Evolutionary conservation across 2,329 filamentous ascomycete genomes (phyloP), one percentile per base, ranked within the genome.

Genomic region (Colletotrichum coccodes): DNA sequence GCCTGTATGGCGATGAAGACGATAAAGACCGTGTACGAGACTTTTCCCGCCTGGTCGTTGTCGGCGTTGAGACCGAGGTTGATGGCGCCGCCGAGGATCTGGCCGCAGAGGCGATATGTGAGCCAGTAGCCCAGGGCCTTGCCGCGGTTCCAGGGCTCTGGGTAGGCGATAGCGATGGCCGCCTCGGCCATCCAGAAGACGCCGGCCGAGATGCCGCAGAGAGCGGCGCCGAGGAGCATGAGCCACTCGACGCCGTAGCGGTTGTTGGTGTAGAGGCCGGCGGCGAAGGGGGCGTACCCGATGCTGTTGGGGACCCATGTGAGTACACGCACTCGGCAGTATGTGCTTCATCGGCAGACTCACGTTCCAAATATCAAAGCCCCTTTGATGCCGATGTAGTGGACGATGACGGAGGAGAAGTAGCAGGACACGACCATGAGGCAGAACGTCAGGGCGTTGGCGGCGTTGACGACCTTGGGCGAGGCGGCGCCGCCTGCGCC

Each of bases 171-270:
- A 0, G 91, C 91, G 64, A 94, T 92, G 0, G 92, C 91, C 0
- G 90, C 90, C 78, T 94, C 92, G 0, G 91, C 88, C 83, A 90
- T 90, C 92, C 92, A 94, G 78, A 94, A 94, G 0, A 94, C 83
- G 0, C 92, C 92, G 0, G 92, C 91, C 0, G 89, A 90, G 36
- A 93, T 84, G 21, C 91, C 91, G 71, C 91, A 94, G 0, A 91
- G 81, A 0, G 90, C 90, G 0, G 90, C 90, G 0, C 91, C 92
- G 9, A 94, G 78, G 0, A 93, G 83, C 0, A 90, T 85, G 11
- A 93, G 84, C 92, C 92, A 94, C 71, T 90, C 86, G 0, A 80
- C 88, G 1, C 90, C 90, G 73, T 86, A 94, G 0, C 91, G 85
- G 75, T 93, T 94, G 78, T 94, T 92, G 3, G 86, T 88, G 76